Evolutionary conservation across 441 rosid genomes (phyloP), one percentile per base, ranked within the genome.

Genomic region (Lepidium campestre): DNA sequence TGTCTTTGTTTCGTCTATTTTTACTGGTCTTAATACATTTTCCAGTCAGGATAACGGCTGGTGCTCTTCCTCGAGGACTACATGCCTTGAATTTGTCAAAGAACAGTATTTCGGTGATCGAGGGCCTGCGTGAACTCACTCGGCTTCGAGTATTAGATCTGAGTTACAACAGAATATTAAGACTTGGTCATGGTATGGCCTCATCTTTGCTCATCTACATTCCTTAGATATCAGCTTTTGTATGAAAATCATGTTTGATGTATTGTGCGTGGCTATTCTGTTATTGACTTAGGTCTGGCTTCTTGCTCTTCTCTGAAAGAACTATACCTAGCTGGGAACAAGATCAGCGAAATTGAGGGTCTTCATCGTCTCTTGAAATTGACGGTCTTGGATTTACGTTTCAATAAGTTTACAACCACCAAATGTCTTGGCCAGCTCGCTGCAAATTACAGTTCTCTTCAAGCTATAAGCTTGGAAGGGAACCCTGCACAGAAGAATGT

Each of bases 401-500:
- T 78, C 87, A 93, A 93, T 77, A 93, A 91, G 80, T 82, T 93
- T 62, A 85, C 96, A 4, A 87, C 93, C 5, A 78, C 96, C 50
- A 93, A 91, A 80, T 81, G 85, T 66, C 84, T 93, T 2, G 97
- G 96, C 52, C 96, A 87, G 77, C 95, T 93, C 6, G 97, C 99
- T 9, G 93, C 99, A 15, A 91, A 91, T 79, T 89, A 89, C 85
- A 89, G 71, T 68, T 91, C 99, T 37, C 74, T 93, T 75, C 99
- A 91, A 71, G 96, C 96, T 54, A 85, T 91, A 70, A 87, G 95
- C 86, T 75, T 93, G 83, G 97, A 93, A 76, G 97, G 97, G 64
- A 93, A 91, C 78, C 96, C 97, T 14, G 97, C 95, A 7, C 97
- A 91, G 82, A 89, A 89, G 74, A 93, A 91, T 64, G 93, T 91